Conservation (phyloP, 1,284 basidiomycete species). For the Pyrrhoderma noxium region DNA sequence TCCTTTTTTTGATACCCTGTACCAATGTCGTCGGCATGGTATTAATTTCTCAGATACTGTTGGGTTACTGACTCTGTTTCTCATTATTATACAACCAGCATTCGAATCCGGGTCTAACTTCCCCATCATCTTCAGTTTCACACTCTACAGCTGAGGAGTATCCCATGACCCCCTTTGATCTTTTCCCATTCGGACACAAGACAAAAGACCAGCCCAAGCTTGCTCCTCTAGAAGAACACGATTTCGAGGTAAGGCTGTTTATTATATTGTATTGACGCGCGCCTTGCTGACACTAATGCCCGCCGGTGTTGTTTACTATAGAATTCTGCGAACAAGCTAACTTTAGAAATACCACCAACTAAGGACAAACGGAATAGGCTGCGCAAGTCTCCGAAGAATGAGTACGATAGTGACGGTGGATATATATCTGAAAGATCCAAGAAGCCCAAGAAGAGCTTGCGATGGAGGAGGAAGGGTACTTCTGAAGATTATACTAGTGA, state of each 20-base stretch:
- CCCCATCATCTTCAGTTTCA: constrained; percentile 11
- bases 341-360: too few species aligned
- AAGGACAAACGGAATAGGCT: constrained; percentile 7
- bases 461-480: constrained; percentile 6
- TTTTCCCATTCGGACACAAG: neutral
- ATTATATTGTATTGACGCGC: too few species aligned
- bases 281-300: too few species aligned
- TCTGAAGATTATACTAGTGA: constrained; percentile 14
- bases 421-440: constrained; percentile 13
- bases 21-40: too few species aligned
- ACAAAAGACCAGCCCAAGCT: neutral
- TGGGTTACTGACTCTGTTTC: neutral
- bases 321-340: too few species aligned
- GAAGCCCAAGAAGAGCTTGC: constrained; percentile 2
- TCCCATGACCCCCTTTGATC: constrained; percentile 8
- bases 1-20: neutral
- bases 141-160: constrained; percentile 16
- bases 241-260: too few species aligned
- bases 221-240: too few species aligned
- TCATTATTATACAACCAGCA: neutral
- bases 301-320: too few species aligned
- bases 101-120: constrained; percentile 10
- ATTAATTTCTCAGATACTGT: neutral
- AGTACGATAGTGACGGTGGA: constrained; percentile 17
- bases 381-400: constrained; percentile 3